These are phyloP conservation scores for Cystobasidium tubakii DNA, from an alignment of 768 basidiomycete species.

Conservation along the genomic window DNA sequence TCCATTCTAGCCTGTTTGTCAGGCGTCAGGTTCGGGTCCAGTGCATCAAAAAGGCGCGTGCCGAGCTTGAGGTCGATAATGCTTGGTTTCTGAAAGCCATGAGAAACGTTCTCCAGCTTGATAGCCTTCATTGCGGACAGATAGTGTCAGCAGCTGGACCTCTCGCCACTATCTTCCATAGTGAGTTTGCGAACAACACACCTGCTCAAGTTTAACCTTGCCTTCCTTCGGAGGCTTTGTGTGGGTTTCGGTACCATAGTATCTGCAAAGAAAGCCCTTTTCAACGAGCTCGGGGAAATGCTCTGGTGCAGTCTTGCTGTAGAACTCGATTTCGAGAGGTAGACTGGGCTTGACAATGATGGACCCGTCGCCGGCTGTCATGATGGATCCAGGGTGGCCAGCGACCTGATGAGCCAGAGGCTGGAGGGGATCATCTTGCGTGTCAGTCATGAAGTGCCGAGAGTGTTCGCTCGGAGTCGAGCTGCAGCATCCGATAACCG, in stretches of 20 bases:
- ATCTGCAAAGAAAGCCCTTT: slow-evolving; percentile 62
- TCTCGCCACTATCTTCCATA: slow-evolving; percentile 1
- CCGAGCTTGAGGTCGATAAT: slow-evolving; percentile 91
- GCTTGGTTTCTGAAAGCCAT: slow-evolving; percentile 70
- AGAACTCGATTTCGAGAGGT: slow-evolving; percentile 64
- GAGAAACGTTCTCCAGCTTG: slow-evolving; percentile 75
- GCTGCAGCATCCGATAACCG: background rate
- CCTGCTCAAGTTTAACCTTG: slow-evolving; percentile 24
- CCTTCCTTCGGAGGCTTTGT: slow-evolving; percentile 2
- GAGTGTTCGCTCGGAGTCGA: background rate
- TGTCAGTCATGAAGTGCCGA: background rate
- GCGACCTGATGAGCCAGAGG: slow-evolving; percentile 59
- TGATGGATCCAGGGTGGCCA: slow-evolving; percentile 66
- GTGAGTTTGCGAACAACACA: background rate
- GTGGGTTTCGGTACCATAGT: slow-evolving; percentile 62
- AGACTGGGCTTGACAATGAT: slow-evolving; percentile 69
- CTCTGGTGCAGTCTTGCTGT: slow-evolving; percentile 55
- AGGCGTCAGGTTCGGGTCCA: slow-evolving; percentile 53
- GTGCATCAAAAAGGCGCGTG: slow-evolving; percentile 71
- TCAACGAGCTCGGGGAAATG: slow-evolving; percentile 39
- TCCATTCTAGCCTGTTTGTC: slow-evolving; percentile 78
- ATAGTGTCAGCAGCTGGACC: too few species aligned
- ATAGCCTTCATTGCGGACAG: slow-evolving; percentile 55
- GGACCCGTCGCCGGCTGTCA: slow-evolving; percentile 64
- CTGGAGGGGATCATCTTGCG: background rate